Conservation (phyloP, 805 yeast species). For the Ogataea kodamae region DNA sequence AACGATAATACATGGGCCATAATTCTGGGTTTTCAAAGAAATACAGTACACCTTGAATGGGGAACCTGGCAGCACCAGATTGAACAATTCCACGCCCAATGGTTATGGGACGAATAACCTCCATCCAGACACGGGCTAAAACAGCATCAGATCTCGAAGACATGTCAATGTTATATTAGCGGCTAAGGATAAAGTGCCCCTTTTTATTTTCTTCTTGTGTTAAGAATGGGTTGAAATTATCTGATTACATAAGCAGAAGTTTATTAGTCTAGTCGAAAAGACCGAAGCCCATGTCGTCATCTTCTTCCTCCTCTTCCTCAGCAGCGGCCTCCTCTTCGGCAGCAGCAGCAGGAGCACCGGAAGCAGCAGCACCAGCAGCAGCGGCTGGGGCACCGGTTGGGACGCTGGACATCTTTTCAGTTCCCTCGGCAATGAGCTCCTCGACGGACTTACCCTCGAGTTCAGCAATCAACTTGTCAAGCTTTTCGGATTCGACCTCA, state of each 20-base stretch:
- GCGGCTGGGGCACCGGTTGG: constrained; percentile 83
- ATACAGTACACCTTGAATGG: constrained; percentile 27
- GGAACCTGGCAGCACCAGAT: constrained; percentile 20
- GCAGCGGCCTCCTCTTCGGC: constrained; percentile 55
- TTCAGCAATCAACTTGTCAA: constrained; percentile 66
- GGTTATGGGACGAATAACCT: constrained; percentile 22
- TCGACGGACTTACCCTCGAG: constrained; percentile 73
- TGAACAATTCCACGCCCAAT: constrained; percentile 16
- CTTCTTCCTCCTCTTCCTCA: constrained; percentile 48
- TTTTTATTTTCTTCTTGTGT: constrained; percentile 1
- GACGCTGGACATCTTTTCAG: constrained; percentile 73
- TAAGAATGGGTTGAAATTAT: constrained; percentile 1
- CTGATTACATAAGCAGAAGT: constrained; percentile 12
- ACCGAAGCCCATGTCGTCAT: constrained; percentile 75
- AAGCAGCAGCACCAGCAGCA: constrained; percentile 53
- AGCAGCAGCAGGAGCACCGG: constrained; percentile 52
- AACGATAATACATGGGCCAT: constrained; percentile 27
- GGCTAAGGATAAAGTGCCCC: constrained; percentile 10
- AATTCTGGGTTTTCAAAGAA: constrained; percentile 24
- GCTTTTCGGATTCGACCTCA: constrained; percentile 76
- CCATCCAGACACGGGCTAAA: constrained; percentile 20
- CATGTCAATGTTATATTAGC: constrained; percentile 6
- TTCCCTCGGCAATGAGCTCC: constrained; percentile 78
- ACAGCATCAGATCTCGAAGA: constrained; percentile 13
- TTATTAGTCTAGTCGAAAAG: constrained; percentile 80